phyloP scores from a whole-genome alignment of 2,329 filamentous ascomycete genomes.

The Cytospora piceae region DNA sequence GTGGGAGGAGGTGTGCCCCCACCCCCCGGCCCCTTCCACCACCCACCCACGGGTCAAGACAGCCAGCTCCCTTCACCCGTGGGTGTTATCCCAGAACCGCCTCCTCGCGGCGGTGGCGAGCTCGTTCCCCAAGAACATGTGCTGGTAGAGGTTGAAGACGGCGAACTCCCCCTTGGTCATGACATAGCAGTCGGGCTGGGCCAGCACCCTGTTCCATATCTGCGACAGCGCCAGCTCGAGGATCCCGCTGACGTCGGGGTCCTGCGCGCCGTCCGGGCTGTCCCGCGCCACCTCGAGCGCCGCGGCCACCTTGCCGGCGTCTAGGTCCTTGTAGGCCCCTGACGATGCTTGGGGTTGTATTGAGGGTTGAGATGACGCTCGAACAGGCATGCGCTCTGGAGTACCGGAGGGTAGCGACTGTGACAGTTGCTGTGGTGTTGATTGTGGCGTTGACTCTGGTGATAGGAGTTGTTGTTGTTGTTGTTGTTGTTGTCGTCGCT shows the following conservation, averaged over 20 bases:
- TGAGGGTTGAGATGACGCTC: too few species aligned
- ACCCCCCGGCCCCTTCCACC: too few species aligned
- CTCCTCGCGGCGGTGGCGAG: constrained; percentile 52
- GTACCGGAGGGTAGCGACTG: neutral
- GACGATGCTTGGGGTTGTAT: neutral
- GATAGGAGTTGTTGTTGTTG: constrained; percentile 1
- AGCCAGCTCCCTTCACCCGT: too few species aligned
- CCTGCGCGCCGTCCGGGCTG: constrained; percentile 66
- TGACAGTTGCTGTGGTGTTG: constrained; percentile 12
- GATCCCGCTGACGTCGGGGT: constrained; percentile 64
- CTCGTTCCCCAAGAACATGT: constrained; percentile 61
- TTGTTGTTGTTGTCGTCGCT: neutral
- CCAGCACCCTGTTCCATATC: constrained; percentile 70
- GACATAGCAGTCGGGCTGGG: constrained; percentile 69
- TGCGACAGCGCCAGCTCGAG: constrained; percentile 66
- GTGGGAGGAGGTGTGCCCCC: too few species aligned
- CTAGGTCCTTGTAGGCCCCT: constrained; percentile 9
- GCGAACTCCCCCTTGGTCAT: constrained; percentile 79
- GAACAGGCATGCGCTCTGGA: too few species aligned
- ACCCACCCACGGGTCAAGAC: too few species aligned
- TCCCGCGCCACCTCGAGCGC: constrained; percentile 79
- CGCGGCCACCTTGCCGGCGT: constrained; percentile 53
- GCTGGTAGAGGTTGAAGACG: constrained; percentile 83
- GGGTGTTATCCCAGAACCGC: constrained; percentile 57
- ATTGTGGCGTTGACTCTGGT: too few species aligned